Conservation (phyloP, 345 rosid species). For the Boechera retrofracta region DNA sequence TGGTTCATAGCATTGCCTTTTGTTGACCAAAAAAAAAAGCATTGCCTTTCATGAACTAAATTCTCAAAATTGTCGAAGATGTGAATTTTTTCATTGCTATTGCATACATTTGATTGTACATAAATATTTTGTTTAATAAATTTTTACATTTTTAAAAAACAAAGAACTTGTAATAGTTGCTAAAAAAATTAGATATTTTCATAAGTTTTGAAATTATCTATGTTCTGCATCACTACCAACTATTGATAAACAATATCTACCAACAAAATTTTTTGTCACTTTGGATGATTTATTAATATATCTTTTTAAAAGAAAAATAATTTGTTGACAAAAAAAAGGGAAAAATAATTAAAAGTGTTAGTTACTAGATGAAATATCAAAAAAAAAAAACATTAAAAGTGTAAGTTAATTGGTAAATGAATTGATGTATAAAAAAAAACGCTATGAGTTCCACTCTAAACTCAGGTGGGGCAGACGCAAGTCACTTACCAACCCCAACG, state of each 20-base stretch:
- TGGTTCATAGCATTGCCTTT: not conserved
- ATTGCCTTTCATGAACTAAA: not conserved
- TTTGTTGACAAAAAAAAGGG: too few relatives aligned
- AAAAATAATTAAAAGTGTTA: not conserved
- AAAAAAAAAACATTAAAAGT: too few relatives aligned
- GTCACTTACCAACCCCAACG: slow-evolving; percentile 18
- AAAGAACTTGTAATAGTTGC: not conserved
- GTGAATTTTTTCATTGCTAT: not conserved
- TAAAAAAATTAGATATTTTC: not conserved
- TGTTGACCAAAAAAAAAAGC: not conserved
- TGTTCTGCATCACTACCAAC: not conserved
- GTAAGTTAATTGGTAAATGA: not conserved
- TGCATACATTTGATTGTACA: not conserved
- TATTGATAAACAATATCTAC: not conserved
- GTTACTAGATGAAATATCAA: too few relatives aligned
- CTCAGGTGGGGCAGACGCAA: slow-evolving; percentile 26
- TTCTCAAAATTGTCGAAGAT: not conserved
- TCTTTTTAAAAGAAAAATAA: too few relatives aligned
- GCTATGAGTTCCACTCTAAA: slow-evolving; percentile 6
- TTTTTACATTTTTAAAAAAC: not conserved
- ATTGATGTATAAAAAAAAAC: not conserved
- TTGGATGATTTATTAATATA: not conserved
- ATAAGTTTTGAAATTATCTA: not conserved
- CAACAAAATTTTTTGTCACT: too few relatives aligned
- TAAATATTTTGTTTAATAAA: not conserved